Conservation (phyloP, 345 rosid genomes). For the Eucalyptus viminalis region DNA sequence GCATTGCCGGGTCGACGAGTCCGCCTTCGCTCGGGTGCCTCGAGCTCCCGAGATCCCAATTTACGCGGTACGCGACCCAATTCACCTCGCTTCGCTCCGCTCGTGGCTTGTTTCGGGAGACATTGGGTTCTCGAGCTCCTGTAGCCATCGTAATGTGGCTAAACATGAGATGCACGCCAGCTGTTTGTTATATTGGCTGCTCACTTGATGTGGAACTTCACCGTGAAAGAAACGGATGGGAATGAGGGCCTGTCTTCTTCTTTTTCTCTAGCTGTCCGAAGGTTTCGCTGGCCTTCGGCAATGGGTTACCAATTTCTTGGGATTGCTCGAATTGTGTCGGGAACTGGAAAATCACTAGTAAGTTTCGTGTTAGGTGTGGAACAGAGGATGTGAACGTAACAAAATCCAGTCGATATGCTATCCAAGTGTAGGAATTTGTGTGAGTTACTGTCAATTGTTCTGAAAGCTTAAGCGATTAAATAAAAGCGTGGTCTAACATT, state of each 20-base stretch:
- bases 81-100: neutral
- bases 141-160: neutral
- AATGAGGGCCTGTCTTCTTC: neutral
- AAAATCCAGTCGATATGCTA: neutral
- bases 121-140: accelerated
- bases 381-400: neutral
- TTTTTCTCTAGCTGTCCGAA: neutral
- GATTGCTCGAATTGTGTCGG: neutral
- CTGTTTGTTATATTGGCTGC: neutral
- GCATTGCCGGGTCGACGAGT: neutral
- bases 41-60: conserved; percentile 27
- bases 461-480: neutral
- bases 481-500: accelerated
- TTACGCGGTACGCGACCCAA: conserved; percentile 8
- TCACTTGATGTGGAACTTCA: neutral
- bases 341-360: neutral
- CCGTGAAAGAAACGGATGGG: neutral
- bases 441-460: accelerated
- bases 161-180: neutral
- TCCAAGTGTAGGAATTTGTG: accelerated
- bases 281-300: neutral
- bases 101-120: neutral
- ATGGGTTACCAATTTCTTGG: neutral
- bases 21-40: conserved; percentile 15
- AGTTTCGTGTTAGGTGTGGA: neutral